phyloP scores from a whole-genome alignment of 306 rosid species.

The Gillenia trifoliata region DNA sequence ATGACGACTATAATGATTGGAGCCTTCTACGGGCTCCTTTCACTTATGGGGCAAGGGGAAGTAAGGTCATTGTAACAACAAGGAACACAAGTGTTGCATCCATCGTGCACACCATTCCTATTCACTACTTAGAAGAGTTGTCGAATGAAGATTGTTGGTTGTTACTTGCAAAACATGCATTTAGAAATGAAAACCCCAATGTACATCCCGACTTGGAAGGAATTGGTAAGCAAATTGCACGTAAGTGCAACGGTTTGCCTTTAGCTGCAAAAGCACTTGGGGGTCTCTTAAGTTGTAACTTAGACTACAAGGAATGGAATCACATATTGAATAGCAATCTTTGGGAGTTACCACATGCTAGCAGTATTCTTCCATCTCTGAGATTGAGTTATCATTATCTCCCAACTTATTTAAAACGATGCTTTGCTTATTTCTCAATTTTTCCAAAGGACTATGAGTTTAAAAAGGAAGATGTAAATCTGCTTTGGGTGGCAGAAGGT shows the following conservation, averaged over 20 bases:
- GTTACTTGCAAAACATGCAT: not conserved
- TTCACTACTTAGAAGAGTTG: not conserved
- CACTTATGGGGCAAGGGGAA: not conserved
- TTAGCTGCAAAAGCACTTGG: conserved; percentile 1
- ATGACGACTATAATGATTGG: not conserved
- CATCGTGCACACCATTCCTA: not conserved
- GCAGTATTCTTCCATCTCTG: not conserved
- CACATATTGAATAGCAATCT: not conserved
- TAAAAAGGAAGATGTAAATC: not conserved
- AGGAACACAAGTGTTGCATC: not conserved
- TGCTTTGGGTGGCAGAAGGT: conserved; percentile 19
- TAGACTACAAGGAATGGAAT: not conserved
- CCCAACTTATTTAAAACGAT: conserved; percentile 3
- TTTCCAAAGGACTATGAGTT: conserved; percentile 13
- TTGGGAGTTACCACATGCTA: not conserved
- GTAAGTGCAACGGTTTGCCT: conserved; percentile 21
- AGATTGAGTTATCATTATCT: conserved; percentile 17
- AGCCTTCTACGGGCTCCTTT: not conserved
- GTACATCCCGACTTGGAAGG: not conserved
- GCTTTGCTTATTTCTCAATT: conserved; percentile 14
- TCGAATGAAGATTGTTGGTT: conserved; percentile 4
- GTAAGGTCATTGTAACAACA: conserved; percentile 12
- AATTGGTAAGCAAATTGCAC: conserved; percentile 20
- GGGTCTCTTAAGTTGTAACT: not conserved
- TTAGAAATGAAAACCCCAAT: not conserved